Percentiles rank a stretch among this genome's conserved stretches.
Evolutionary conservation across 169 alveolate genomes (phyloP).

Genomic region (Cyclospora cayetanensis): DNA sequence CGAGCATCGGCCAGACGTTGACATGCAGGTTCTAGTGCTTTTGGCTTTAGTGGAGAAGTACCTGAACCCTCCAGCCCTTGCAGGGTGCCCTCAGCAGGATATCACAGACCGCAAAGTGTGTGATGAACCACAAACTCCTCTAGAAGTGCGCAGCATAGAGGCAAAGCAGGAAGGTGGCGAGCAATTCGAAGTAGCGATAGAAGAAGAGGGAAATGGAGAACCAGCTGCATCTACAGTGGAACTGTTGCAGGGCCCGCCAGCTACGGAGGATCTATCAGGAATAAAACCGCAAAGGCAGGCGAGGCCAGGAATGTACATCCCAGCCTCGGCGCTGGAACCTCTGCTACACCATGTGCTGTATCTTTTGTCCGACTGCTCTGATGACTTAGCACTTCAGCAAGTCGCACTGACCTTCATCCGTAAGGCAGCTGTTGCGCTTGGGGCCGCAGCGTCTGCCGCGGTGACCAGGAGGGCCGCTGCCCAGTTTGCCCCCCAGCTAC

Average conservation of each 20-base stretch:
- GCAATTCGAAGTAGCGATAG: neutral
- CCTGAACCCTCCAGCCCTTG: slow-evolving; percentile 20
- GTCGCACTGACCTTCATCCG: slow-evolving; percentile 48
- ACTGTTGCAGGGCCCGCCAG: too few relatives aligned
- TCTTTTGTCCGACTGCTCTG: slow-evolving; percentile 39
- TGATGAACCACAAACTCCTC: too few relatives aligned
- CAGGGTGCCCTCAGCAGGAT: neutral
- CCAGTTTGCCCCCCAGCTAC: neutral
- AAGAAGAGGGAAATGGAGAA: neutral
- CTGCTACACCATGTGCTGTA: slow-evolving; percentile 47
- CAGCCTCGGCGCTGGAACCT: slow-evolving; percentile 48
- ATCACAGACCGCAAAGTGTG: neutral
- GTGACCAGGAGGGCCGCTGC: slow-evolving; percentile 8
- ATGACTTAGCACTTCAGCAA: slow-evolving; percentile 67
- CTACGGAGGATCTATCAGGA: neutral
- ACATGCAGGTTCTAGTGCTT: slow-evolving; percentile 68
- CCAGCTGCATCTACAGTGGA: neutral
- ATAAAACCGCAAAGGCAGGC: neutral
- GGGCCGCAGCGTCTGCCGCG: slow-evolving; percentile 50
- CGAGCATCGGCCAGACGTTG: slow-evolving; percentile 68
- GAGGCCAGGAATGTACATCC: neutral
- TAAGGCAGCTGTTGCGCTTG: slow-evolving; percentile 39
- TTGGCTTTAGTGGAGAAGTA: slow-evolving; percentile 45
- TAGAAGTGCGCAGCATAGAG: too few relatives aligned
- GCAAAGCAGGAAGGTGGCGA: neutral